These are phyloP conservation scores for Acephala macrosclerotiorum DNA, from an alignment of 2,329 filamentous ascomycete species.

Conservation along the genomic window DNA sequence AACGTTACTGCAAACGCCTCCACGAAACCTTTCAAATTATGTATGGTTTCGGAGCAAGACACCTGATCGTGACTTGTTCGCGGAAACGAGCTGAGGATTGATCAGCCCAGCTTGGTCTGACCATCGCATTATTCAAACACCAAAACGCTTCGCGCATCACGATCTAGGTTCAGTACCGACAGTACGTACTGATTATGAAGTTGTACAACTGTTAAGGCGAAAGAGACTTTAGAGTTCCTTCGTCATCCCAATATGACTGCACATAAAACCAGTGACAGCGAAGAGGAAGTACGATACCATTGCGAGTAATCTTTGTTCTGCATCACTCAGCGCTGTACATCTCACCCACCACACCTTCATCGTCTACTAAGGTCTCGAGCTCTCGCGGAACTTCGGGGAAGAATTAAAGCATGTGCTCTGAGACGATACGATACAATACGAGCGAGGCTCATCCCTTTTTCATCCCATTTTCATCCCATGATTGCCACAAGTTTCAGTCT, in stretches of 20 bases:
- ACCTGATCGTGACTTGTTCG: constrained; percentile 13
- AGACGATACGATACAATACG: neutral
- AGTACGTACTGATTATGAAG: neutral
- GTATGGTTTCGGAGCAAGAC: constrained; percentile 12
- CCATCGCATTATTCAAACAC: neutral
- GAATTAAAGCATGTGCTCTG: constrained; percentile 1
- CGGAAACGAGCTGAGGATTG: neutral
- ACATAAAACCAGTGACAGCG: constrained; percentile 2
- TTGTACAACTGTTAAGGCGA: neutral
- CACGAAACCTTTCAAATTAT: constrained; percentile 11
- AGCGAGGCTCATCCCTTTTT: neutral
- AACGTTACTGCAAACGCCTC: constrained; percentile 20
- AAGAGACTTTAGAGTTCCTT: neutral
- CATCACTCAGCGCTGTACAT: constrained; percentile 9
- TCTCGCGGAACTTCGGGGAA: neutral
- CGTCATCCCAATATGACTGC: constrained; percentile 2
- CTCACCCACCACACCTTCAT: neutral
- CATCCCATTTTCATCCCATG: neutral
- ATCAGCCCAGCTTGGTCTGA: constrained; percentile 1
- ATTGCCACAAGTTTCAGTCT: constrained; percentile 3
- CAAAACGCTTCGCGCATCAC: neutral
- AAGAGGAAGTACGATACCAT: constrained; percentile 5
- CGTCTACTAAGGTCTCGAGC: neutral
- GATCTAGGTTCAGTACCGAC: neutral
- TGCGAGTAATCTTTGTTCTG: neutral